Evolutionary conservation across 192 early-diverging fungal species (phyloP).

Genomic region (Pilobolus umbonatus): DNA sequence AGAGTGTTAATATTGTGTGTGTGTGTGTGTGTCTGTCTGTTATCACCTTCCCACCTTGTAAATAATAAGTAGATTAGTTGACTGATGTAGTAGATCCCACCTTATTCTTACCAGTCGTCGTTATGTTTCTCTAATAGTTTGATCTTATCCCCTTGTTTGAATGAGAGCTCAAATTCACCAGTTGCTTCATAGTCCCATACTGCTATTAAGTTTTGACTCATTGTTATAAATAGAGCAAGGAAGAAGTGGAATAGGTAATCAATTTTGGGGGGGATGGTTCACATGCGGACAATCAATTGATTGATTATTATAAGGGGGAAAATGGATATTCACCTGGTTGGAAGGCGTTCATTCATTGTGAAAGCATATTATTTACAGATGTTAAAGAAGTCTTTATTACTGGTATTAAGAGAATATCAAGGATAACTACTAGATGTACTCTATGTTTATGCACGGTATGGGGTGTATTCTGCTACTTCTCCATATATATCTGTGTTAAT

Average conservation of each 20-base stretch:
- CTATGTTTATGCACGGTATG: no score
- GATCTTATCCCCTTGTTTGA: slow-evolving; percentile 33
- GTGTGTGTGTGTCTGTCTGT: background rate
- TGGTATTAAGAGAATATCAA: no score
- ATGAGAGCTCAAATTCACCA: slow-evolving; percentile 34
- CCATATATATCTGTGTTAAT: no score
- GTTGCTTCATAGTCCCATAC: slow-evolving; percentile 34
- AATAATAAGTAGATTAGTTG: background rate
- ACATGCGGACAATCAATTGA: background rate
- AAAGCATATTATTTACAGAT: no score
- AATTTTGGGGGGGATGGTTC: no score
- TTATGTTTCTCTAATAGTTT: slow-evolving; percentile 35
- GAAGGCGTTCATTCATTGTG: no score
- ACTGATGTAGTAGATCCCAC: background rate
- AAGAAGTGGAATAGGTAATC: background rate
- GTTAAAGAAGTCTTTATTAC: no score
- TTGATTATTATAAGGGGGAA: no score
- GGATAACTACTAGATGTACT: no score
- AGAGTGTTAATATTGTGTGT: background rate
- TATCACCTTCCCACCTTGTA: slow-evolving; percentile 23
- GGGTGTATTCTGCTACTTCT: no score
- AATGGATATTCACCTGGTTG: no score
- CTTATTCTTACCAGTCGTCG: slow-evolving; percentile 30
- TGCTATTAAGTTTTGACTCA: slow-evolving; percentile 30
- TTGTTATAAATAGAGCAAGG: slow-evolving; percentile 2